Base-by-base conservation (phyloP, 139 green algal genomes). In the Chlamydomonas sp. region DNA sequence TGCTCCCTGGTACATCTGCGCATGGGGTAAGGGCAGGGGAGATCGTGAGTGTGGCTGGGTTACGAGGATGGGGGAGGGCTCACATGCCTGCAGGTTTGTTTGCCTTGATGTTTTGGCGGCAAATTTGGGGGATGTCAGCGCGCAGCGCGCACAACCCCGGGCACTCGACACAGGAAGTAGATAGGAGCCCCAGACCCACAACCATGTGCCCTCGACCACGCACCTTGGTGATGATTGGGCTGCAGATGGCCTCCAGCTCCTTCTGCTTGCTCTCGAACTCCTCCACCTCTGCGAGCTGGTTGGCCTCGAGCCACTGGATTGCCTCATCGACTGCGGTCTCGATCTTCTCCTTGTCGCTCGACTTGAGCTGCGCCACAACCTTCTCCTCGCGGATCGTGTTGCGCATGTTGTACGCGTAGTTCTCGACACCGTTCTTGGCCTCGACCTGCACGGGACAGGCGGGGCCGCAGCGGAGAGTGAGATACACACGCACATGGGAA, bases 351-450 rank as follows among this genome's bases (percentile, higher is more conserved):
- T 76, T 83, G 33, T 84, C 74, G 8, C 30, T 28, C 4, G 50
- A 20, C 5, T 31, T 62, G 5, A 67, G 65, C 47, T 75, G 65
- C 3, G 10, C 30, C 5, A 24, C 10, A 29, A 5, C 77, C 80
- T 95, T 96, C 10, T 92, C 82, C 57, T 99, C 94, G 10, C 82
- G 86, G 62, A 97, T 86, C 26, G 91, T 97, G 87, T 97, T 97
- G 68, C 90, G 83, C 86, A 98, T 94, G 85, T 90, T 90, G 86
- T 92, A 96, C 5, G 87, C 80, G 59, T 90, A 90, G 76, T 97
- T 97, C 83, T 98, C 93, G 5, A 99, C 83, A 2, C 26, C 38
- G 73, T 97, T 97, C 83, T 97, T 96, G 37, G 91, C 88, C 67
- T 98, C 93, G 5, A 33, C 13, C 50, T 26, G 16, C 20, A 96